A percentile compares a stretch with the other conserved stretches of the same genome.
Evolutionary conservation across 2,329 filamentous ascomycete genomes (phyloP).

Genomic region (Fusarium nelsonii): DNA sequence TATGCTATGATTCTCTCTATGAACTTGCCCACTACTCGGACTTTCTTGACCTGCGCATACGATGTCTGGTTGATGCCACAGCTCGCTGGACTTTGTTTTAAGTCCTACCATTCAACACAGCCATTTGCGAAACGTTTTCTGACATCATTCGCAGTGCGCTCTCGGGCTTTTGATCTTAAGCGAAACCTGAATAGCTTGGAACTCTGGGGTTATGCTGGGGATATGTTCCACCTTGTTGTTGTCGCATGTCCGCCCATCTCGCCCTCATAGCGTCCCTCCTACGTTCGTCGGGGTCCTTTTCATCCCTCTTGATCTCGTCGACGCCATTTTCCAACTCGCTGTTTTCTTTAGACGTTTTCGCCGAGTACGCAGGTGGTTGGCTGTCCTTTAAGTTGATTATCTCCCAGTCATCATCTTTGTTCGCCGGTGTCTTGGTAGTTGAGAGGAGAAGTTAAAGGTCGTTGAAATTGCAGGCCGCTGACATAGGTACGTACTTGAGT

Average conservation of each 20-base stretch:
- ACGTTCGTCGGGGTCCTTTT: not conserved
- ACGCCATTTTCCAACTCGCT: rapidly evolving
- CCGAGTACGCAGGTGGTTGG: no score
- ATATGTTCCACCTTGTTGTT: not conserved
- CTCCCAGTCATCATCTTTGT: constrained; percentile 24
- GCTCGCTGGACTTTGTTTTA: no score
- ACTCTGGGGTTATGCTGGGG: constrained; percentile 1
- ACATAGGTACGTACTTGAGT: not conserved
- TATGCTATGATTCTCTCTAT: not conserved
- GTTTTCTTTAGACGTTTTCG: not conserved
- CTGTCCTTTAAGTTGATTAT: constrained; percentile 5
- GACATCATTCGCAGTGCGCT: rapidly evolving
- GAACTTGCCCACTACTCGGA: no score
- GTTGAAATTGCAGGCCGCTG: not conserved
- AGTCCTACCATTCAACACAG: not conserved
- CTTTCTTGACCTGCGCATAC: not conserved
- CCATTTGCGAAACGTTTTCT: no score
- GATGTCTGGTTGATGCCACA: not conserved
- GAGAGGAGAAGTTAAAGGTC: not conserved
- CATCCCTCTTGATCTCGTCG: not conserved
- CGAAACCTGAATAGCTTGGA: constrained; percentile 9
- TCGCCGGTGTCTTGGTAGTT: no score
- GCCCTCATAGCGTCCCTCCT: not conserved
- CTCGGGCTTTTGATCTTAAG: constrained; percentile 1
- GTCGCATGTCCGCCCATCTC: constrained; percentile 1